Base-by-base conservation (phyloP, 805 yeast genomes). In the Pichia membranifaciens region DNA sequence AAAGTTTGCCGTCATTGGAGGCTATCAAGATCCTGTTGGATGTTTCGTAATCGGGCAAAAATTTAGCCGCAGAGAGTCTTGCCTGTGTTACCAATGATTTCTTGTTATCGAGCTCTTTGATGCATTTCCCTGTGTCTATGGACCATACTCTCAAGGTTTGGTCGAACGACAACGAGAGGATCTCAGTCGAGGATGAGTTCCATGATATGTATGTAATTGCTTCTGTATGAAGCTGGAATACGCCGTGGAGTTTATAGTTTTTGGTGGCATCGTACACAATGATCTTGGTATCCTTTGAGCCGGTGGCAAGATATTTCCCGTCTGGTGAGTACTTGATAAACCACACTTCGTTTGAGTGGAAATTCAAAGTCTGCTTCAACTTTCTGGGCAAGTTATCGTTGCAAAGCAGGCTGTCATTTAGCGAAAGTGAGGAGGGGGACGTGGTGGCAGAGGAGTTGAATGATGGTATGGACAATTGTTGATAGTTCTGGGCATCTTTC, bases 301-400 rank as follows among this genome's bases (percentile, higher is more conserved):
- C 84, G 0, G 90, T 77, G n/a, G 87, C 95, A 35, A 90, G 67
- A 53, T 70, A 80, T 51, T 72, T 74, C 3, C 96, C 96, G 65
- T 77, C 75, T 40, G 88, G 85, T 5, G 93, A 83, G 59, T 87
- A 89, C 48, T 77, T 76, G 13, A 84, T 72, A 59, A 73, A 84
- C 97, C 97, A 90, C 12, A 87, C 91, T 61, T 90, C 96, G 58
- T 82, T 79, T 1, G 67, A 62, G 57, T 86, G 93, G 38, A 72
- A 69, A 1, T 65, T 53, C 6, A 85, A 64, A 0, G 74, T 71
- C 47, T 72, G 70, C 12, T 75, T 58, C 3, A 76, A 62, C 3
- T 66, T 67, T 18, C 70, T 70, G 1, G 88, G 87, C 50, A 61
- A 48, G 38, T 43, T 37, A 28, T 18, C 3, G 18, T 25, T 23